These are phyloP conservation scores for Nevesoporus exiguus DNA, from an alignment of 768 basidiomycete genomes.

Conservation along the genomic window DNA sequence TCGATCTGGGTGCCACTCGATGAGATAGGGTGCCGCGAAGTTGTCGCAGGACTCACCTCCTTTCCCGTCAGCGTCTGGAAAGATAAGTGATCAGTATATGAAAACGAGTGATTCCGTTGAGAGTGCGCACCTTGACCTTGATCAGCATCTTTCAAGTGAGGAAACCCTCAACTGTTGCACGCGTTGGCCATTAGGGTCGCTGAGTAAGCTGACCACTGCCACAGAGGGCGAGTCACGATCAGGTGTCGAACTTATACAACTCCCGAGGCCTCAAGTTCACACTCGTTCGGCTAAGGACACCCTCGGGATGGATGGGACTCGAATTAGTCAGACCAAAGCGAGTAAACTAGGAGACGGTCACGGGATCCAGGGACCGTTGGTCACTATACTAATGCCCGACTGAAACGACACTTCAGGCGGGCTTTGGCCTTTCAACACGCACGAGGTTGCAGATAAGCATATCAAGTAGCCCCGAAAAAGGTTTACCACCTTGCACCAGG, in stretches of 20 bases:
- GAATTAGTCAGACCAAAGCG: background rate
- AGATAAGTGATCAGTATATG: background rate
- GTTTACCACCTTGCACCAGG: background rate
- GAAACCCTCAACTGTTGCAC: background rate
- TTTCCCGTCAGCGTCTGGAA: constrained; percentile 73
- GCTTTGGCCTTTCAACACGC: background rate
- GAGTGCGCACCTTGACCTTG: constrained; percentile 22
- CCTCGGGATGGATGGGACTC: background rate
- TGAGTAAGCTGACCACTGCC: constrained; percentile 6
- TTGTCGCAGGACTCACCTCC: constrained; percentile 56
- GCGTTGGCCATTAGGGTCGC: background rate
- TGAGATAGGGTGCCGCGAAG: constrained; percentile 2
- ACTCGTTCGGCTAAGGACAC: too few species aligned
- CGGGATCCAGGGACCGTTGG: too few species aligned
- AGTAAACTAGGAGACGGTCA: background rate
- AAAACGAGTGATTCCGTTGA: background rate
- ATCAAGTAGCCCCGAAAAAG: too few species aligned
- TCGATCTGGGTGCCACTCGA: constrained; percentile 61
- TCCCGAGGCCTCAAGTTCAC: too few species aligned
- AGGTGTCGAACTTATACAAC: too few species aligned
- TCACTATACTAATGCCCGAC: too few species aligned
- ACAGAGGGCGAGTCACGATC: background rate
- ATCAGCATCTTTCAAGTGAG: constrained; percentile 21
- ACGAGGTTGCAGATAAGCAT: background rate
- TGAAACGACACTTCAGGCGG: background rate